Evolutionary conservation across 352 stramenopile species (phyloP), one percentile per base, ranked within the genome.

Genomic region (Globisporangium cystogenes): DNA sequence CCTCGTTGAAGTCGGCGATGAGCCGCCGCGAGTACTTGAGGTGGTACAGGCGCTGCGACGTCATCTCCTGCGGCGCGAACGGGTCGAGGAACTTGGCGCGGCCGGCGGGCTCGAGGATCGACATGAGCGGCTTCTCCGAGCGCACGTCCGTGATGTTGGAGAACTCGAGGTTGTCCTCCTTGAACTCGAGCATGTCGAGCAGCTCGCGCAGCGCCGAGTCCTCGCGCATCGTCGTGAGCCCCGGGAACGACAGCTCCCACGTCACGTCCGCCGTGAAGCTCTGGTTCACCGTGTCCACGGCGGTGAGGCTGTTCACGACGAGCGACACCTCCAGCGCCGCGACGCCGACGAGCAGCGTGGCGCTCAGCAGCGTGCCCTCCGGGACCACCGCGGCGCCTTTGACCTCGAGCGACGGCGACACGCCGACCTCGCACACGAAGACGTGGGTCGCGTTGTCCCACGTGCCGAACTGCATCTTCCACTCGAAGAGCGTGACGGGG

Each of bases 391-490:
- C 8, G 1, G 12, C 29, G 29, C 12, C 29, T 35, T 8, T 35
- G 8, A 8, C 8, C 29, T 35, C 7, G 7, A 35, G 29, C 8
- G 29, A 35, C 7, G 59, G 24, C 0, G 68, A 64, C 2, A 67
- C 58, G 31, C 72, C 65, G 15, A 81, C 48, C 24, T 75, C 62
- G 26, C 68, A 71, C 35, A 82, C 57, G 37, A 86, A 82, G 69
- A 72, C 82, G 51, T 82, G 74, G 11, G 51, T 61, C 18, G 44
- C 42, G 55, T 71, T 48, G 2, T 68, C 63, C 69, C 70, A 86
- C 20, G 53, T 61, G 6, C 72, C 74, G 0, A 80, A 55, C 53
- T 79, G 62, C 72, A 86, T 83, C 48, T 79, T 82, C 74, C 74
- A 86, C 10, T 70, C 59, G 41, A 86, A 86, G 3, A 81, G 20